These are phyloP conservation scores for Cutaneotrichosporon mucoides DNA, from an alignment of 1,284 basidiomycete species.

Conservation along the genomic window DNA sequence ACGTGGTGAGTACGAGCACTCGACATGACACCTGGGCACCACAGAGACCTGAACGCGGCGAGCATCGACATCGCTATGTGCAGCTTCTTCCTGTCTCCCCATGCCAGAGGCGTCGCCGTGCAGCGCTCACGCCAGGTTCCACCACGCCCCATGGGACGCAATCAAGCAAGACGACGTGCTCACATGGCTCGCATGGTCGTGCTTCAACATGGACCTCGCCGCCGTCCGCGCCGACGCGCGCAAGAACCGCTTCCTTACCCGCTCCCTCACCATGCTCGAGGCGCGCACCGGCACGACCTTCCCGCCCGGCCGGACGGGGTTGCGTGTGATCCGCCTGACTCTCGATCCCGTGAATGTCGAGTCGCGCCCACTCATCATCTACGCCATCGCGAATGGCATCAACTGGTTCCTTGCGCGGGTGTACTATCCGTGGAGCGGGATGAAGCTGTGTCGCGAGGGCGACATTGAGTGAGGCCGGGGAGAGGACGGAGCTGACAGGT, in stretches of 20 bases:
- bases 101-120: too few relatives aligned
- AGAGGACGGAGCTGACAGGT: background rate
- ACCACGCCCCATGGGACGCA: constrained; percentile 66
- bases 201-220: constrained; percentile 62
- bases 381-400: constrained; percentile 58
- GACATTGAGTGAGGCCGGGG: constrained; percentile 51
- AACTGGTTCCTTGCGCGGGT: constrained; percentile 48
- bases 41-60: too few relatives aligned
- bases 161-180: constrained; percentile 64
- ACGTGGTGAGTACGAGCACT: constrained; percentile 38
- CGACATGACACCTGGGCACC: too few relatives aligned
- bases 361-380: constrained; percentile 67
- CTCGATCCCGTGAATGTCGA: constrained; percentile 65
- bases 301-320: constrained; percentile 60
- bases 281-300: constrained; percentile 66
- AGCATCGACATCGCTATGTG: too few relatives aligned
- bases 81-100: too few relatives aligned
- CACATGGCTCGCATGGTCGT: constrained; percentile 79
- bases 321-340: constrained; percentile 65
- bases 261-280: constrained; percentile 62
- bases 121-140: constrained; percentile 57
- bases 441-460: constrained; percentile 38
- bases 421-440: constrained; percentile 33
- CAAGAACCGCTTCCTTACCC: constrained; percentile 57
- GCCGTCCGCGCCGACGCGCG: constrained; percentile 49